Conservation (phyloP, 495 filamentous ascomycete species). For the Aspergillus carlsbadensis region DNA sequence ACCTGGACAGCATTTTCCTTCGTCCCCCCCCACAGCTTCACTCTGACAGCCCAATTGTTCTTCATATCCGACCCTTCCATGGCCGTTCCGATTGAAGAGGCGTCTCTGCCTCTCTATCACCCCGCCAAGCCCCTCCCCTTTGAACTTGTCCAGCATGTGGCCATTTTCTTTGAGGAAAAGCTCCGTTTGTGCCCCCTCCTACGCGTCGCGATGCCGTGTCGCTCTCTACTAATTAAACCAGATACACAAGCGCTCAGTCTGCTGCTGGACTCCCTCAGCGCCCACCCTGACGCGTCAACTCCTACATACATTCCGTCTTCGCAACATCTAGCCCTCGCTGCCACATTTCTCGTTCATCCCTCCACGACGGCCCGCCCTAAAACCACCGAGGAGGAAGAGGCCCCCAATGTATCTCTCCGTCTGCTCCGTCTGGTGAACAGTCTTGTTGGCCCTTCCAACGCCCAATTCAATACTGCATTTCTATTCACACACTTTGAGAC, state of each 20-base stretch:
- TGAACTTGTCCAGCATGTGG: conserved; percentile 62
- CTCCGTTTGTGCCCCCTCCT: conserved; percentile 52
- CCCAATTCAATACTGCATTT: conserved; percentile 53
- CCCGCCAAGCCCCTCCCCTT: conserved; percentile 54
- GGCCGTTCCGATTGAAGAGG: conserved; percentile 24
- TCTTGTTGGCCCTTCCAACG: conserved; percentile 50
- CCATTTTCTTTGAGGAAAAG: conserved; percentile 74
- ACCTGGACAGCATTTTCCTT: not conserved
- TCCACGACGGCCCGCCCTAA: conserved; percentile 62
- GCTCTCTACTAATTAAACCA: conserved; percentile 27
- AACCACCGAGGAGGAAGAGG: conserved; percentile 48
- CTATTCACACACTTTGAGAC: conserved; percentile 42
- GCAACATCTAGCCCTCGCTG: conserved; percentile 64
- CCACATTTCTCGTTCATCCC: conserved; percentile 70
- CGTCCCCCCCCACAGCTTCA: not conserved
- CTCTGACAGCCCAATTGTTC: conserved; percentile 12
- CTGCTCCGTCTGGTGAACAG: conserved; percentile 57
- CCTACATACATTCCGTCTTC: conserved; percentile 50
- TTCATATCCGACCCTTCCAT: conserved; percentile 15
- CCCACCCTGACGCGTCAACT: conserved; percentile 46
- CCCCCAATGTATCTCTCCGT: conserved; percentile 52
- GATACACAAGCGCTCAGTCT: conserved; percentile 69
- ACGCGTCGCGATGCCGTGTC: conserved; percentile 14
- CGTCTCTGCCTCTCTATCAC: conserved; percentile 40
- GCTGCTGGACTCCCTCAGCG: conserved; percentile 61